Evolutionary conservation across 306 rosid genomes (phyloP), one percentile per base, ranked within the genome.

Genomic region (Vicia faba): DNA sequence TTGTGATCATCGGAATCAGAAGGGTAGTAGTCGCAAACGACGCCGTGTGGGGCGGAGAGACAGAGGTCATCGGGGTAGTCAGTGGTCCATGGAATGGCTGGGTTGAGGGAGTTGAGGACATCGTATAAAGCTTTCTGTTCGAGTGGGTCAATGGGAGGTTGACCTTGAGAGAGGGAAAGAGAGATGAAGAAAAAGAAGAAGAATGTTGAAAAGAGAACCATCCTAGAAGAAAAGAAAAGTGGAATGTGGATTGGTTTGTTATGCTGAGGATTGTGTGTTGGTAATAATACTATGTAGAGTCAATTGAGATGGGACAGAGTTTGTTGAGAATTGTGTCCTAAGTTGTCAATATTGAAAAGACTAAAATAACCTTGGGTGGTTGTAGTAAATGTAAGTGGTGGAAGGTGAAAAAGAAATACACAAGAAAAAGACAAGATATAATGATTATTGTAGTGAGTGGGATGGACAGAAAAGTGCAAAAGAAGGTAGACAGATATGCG

Each of bases 41-140:
- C 65, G 39, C 91, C 96, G 76, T 92, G 89, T 0, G 96, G 95
- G 14, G 85, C 77, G 13, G 86, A 74, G 76, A 69, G n/a, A 43
- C 95, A 89, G 70, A 89, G 62, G 59, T 89, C 88, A 7, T 82
- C 85, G 3, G 87, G 77, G 86, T 85, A 89, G 55, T 84, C 70
- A 0, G 80, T 50, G 20, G 77, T 90, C 96, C 98, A 89, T 0
- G 89, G 88, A 41, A 87, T 18, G 75, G 45, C 7, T 5, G 92
- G 78, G 86, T 89, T 86, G 79, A 89, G 46, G 5, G 96, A 82
- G 64, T 82, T 61, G 1, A 92, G 96, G 4, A 92, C 75, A 1
- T 8, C 5, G 64, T 78, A 86, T 1, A 84, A 72, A 0, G 96
- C 38, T 43, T 81, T 80, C 5, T 84, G 88, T 78, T 89, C 88